Base-by-base conservation (phyloP, 2,329 filamentous ascomycete species). In the Seiridium unicorne region DNA sequence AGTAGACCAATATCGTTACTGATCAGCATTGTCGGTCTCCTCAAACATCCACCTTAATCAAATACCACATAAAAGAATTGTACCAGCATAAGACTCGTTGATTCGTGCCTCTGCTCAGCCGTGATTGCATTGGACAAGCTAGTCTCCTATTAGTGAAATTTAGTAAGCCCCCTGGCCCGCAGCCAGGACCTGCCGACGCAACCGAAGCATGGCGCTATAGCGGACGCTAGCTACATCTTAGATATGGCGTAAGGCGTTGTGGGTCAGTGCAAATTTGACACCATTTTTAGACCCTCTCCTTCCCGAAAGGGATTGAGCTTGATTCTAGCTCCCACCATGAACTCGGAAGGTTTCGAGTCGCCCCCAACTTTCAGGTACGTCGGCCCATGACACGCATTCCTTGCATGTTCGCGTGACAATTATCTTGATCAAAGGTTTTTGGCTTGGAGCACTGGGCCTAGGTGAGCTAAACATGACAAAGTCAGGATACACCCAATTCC, bases 1-100 rank as follows among this genome's bases (percentile, higher is more conserved):
- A 42, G 11, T 81, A 42, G 70, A 72, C 64, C 18, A 2, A 26
- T 38, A 26, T 26, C 18, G 18, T 26, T 2, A 26, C 2, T 26
- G 18, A 26, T 26, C 18, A 2, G 18, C 18, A 26, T 26, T 26
- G 18, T 26, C 18, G 18, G 1, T 26, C 18, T 26, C 18, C 18
- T 26, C 18, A 26, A 26, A 26, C 2, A 26, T 26, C 1, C 18
- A 26, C 2, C 18, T 26, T 26, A 1, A 2, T 26, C 1, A 26
- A 26, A 26, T 26, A 26, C 1, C 2, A 1, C 18, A 26, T 26
- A 26, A 26, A 26, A 26, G 18, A 26, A 26, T 26, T 26, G 2
- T 26, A 26, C 18, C 18, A 26, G 1, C 18, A 26, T 26, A 26
- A 26, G 18, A 26, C 18, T 26, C 18, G 18, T 26, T 26, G 18